Conservation (phyloP, 2,329 filamentous ascomycete species). For the Microdochium paspali region DNA sequence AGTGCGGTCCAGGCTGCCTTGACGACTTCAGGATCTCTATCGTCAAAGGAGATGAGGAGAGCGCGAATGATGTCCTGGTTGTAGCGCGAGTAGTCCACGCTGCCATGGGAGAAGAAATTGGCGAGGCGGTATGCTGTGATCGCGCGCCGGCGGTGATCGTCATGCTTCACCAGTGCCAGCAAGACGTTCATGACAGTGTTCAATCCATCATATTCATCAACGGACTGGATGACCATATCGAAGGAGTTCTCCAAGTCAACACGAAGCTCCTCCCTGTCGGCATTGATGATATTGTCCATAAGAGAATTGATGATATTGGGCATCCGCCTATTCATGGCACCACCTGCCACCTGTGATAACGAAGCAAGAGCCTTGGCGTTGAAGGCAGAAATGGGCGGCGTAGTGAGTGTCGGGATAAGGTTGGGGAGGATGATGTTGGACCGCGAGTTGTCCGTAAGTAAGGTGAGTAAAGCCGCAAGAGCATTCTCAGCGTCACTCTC, state of each 20-base stretch:
- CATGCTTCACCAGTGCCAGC: constrained; percentile 78
- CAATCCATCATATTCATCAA: constrained; percentile 92
- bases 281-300: constrained; percentile 82
- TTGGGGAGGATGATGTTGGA: constrained; percentile 96
- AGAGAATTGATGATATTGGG: constrained; percentile 87
- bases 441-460: constrained; percentile 85
- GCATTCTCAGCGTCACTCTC: constrained; percentile 87
- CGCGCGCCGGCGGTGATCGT: constrained; percentile 78
- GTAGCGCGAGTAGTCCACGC: constrained; percentile 89
- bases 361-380: constrained; percentile 92
- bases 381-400: constrained; percentile 84
- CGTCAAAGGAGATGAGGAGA: constrained; percentile 85
- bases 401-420: constrained; percentile 85
- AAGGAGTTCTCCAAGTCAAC: constrained; percentile 72
- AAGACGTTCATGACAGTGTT: constrained; percentile 95
- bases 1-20: constrained; percentile 85
- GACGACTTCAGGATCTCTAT: constrained; percentile 72
- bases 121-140: constrained; percentile 71
- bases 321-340: constrained; percentile 82
- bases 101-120: constrained; percentile 72
- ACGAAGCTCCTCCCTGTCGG: constrained; percentile 63
- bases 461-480: constrained; percentile 80
- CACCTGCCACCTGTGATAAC: constrained; percentile 80
- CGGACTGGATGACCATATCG: constrained; percentile 80
- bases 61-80: constrained; percentile 91